Conservation (phyloP, 2,329 filamentous ascomycete genomes). For the Botrytis galanthina region DNA sequence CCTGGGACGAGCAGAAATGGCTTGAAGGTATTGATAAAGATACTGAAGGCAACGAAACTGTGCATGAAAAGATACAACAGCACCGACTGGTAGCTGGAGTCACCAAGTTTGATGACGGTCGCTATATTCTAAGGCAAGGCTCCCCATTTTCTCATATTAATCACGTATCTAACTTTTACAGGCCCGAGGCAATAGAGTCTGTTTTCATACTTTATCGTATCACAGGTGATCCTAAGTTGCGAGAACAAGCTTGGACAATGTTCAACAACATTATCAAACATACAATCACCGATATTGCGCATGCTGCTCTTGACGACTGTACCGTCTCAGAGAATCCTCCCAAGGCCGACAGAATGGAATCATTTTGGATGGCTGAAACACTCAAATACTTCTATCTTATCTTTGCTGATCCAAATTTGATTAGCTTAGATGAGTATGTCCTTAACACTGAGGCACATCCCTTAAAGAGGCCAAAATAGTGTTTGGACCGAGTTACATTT, state of each 20-base stretch:
- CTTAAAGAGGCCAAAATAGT: conserved; percentile 35
- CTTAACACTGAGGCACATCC: conserved; percentile 39
- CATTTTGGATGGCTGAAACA: conserved; percentile 63
- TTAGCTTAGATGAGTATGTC: conserved; percentile 61
- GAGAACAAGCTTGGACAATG: conserved; percentile 49
- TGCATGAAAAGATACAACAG: conserved; percentile 19
- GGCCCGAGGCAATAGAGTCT: conserved; percentile 65
- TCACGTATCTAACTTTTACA: neutral
- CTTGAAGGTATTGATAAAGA: conserved; percentile 16
- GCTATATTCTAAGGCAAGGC: conserved; percentile 24
- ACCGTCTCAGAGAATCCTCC: conserved; percentile 24
- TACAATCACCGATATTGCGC: conserved; percentile 44
- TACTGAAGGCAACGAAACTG: conserved; percentile 13
- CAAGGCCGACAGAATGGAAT: conserved; percentile 53
- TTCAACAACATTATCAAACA: conserved; percentile 46
- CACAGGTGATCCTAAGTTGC: conserved; percentile 35
- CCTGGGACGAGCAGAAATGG: conserved; percentile 28
- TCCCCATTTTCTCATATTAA: conserved; percentile 21
- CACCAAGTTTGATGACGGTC: conserved; percentile 17
- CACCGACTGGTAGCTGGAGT: conserved; percentile 23
- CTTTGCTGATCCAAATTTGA: conserved; percentile 45
- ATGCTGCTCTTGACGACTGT: conserved; percentile 45
- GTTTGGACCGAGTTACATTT: neutral
- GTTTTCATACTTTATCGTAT: conserved; percentile 57
- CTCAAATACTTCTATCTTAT: conserved; percentile 63